phyloP scores from a whole-genome alignment of 768 basidiomycete genomes.

The Coprinopsis strossmayeri region DNA sequence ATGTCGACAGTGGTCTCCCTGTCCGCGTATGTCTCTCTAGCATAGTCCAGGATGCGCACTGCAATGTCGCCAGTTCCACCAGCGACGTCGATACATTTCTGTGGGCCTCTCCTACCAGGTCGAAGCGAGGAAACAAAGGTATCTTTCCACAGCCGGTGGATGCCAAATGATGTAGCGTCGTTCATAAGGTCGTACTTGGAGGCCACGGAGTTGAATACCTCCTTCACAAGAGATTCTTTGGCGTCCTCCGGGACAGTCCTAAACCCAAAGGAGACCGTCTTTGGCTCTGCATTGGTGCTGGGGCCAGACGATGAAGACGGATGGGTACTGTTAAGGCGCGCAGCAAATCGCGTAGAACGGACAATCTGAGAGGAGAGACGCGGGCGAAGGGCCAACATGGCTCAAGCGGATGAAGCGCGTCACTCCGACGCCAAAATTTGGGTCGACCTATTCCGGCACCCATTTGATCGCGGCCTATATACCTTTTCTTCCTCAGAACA shows the following conservation, averaged over 20 bases:
- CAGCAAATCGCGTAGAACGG: constrained; percentile 9
- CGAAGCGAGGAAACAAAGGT: constrained; percentile 68
- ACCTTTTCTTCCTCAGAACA: constrained; percentile 4
- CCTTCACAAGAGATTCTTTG: constrained; percentile 88
- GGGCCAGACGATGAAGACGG: constrained; percentile 7
- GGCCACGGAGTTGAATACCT: constrained; percentile 94
- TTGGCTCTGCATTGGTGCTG: constrained; percentile 14
- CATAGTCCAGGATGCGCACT: constrained; percentile 85
- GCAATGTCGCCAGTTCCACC: constrained; percentile 99
- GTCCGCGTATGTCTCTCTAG: constrained; percentile 83
- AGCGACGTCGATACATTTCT: constrained; percentile 90
- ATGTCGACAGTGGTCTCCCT: constrained; percentile 85
- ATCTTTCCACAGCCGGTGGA: constrained; percentile 98
- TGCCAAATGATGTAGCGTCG: constrained; percentile 95
- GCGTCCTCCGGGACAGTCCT: constrained; percentile 76
- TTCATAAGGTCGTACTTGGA: constrained; percentile 98
- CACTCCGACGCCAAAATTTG: constrained; percentile 3
- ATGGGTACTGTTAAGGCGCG: constrained; percentile 20
- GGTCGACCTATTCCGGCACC: constrained; percentile 6
- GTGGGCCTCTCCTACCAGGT: constrained; percentile 68
- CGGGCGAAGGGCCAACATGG: constrained; percentile 13
- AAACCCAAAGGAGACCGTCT: constrained; percentile 90
- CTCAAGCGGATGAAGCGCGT: neutral
- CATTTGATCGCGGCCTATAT: neutral
- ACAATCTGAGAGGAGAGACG: constrained; percentile 14